Conservation (phyloP, 306 rosid species). For the Trichosanthes cucumerina region DNA sequence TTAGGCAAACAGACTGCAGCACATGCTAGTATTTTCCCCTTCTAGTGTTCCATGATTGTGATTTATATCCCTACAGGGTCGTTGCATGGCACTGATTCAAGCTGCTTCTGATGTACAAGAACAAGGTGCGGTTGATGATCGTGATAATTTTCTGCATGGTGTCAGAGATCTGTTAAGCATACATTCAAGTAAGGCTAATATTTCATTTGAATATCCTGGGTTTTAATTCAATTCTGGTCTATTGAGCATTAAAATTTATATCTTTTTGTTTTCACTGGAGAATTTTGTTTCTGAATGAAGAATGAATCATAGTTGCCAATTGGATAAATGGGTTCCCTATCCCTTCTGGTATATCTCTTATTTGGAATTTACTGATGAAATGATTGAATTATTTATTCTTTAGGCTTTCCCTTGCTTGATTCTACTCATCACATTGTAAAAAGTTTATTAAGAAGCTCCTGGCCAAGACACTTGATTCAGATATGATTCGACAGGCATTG, state of each 20-base stretch:
- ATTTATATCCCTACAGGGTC: slow-evolving; percentile 39
- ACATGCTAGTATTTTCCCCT: neutral
- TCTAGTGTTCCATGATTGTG: neutral
- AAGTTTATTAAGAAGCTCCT: neutral
- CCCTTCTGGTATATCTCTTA: neutral
- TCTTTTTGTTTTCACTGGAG: neutral
- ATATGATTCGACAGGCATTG: neutral
- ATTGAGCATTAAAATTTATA: neutral
- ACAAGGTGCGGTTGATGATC: slow-evolving; percentile 95
- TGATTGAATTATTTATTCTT: neutral
- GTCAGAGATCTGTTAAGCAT: slow-evolving; percentile 90
- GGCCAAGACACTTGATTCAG: too few species aligned
- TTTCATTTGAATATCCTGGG: slow-evolving; percentile 8
- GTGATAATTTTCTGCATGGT: slow-evolving; percentile 82
- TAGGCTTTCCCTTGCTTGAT: neutral
- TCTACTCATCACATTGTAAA: neutral
- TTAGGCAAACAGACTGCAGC: neutral
- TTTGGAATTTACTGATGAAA: neutral
- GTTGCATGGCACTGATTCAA: slow-evolving; percentile 82
- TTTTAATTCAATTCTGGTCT: neutral
- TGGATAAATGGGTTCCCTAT: neutral
- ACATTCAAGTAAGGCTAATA: slow-evolving; percentile 57
- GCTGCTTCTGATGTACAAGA: slow-evolving; percentile 92
- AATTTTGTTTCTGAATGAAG: neutral
- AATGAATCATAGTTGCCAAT: neutral